These are phyloP conservation scores for Trichoderma sp. DNA, from an alignment of 2,329 filamentous ascomycete genomes.

Conservation along the genomic window DNA sequence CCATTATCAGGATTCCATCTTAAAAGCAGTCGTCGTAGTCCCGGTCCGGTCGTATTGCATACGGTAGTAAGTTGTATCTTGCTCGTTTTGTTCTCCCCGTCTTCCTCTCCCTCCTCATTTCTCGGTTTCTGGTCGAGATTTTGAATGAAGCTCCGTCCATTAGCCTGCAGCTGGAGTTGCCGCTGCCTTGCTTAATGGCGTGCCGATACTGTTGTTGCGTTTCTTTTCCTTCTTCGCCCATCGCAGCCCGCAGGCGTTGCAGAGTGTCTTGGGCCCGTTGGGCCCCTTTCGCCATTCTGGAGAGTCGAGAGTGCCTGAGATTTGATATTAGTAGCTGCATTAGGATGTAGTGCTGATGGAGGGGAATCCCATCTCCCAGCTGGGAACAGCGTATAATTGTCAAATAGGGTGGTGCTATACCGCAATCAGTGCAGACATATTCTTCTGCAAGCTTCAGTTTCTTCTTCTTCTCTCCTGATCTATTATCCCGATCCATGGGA, in stretches of 20 bases:
- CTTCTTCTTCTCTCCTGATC: conserved; percentile 79
- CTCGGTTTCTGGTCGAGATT: background rate
- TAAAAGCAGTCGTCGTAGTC: conserved; percentile 1
- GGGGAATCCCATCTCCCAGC: background rate
- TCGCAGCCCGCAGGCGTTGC: conserved; percentile 85
- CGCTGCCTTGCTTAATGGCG: background rate
- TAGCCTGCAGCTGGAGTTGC: background rate
- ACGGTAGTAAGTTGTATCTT: background rate
- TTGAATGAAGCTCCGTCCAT: background rate
- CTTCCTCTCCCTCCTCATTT: background rate
- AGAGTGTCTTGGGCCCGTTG: conserved; percentile 88
- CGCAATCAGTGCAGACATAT: conserved; percentile 95
- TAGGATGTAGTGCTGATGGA: background rate
- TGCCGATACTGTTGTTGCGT: conserved; percentile 37
- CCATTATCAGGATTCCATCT: conserved; percentile 15
- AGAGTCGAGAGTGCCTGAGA: conserved; percentile 76
- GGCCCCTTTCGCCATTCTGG: conserved; percentile 97
- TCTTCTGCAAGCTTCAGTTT: conserved; percentile 83
- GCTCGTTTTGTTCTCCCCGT: background rate
- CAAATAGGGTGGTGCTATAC: conserved; percentile 44
- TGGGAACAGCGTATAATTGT: background rate
- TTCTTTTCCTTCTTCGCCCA: conserved; percentile 87
- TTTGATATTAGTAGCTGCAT: background rate
- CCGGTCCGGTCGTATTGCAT: conserved; percentile 7
- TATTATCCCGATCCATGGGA: conserved; percentile 73